A percentile compares a stretch with the other conserved stretches of the same genome.
phyloP scores from a whole-genome alignment of 441 rosid species.

The Croton setiger region DNA sequence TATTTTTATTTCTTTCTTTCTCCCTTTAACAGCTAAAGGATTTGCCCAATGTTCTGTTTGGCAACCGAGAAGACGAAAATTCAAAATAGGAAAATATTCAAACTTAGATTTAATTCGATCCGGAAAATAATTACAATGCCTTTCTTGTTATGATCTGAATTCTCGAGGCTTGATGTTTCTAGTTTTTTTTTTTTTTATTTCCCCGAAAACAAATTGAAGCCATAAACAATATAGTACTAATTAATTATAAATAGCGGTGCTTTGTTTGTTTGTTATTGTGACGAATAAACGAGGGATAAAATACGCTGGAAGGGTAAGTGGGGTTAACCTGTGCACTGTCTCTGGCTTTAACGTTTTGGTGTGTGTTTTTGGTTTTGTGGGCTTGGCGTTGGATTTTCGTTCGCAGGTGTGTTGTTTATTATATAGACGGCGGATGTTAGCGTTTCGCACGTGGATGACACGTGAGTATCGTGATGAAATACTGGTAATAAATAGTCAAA shows the following conservation, averaged over 20 bases:
- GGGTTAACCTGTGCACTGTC: slow-evolving; percentile 15
- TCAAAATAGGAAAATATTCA: neutral
- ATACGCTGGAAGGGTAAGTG: neutral
- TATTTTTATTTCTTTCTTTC: neutral
- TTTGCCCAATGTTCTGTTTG: slow-evolving; percentile 8
- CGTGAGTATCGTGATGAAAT: neutral
- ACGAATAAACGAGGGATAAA: neutral
- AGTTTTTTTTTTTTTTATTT: neutral
- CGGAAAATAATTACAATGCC: slow-evolving; percentile 9
- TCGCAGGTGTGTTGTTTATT: too few species aligned
- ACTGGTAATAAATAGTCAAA: neutral
- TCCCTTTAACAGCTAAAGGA: neutral
- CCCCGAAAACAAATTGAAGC: neutral
- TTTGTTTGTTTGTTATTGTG: neutral
- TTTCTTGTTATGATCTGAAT: slow-evolving; percentile 18
- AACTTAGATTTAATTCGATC: slow-evolving; percentile 7
- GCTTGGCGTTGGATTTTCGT: neutral
- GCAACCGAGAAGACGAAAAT: slow-evolving; percentile 16
- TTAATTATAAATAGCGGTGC: neutral
- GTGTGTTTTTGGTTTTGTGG: neutral
- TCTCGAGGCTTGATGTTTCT: neutral
- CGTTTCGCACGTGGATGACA: slow-evolving; percentile 1
- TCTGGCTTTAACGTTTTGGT: neutral
- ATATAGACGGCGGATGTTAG: neutral
- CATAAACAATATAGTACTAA: neutral